Evolutionary conservation across 202 grass and related monocot genomes (phyloP).

Genomic region (Zizania palustris): DNA sequence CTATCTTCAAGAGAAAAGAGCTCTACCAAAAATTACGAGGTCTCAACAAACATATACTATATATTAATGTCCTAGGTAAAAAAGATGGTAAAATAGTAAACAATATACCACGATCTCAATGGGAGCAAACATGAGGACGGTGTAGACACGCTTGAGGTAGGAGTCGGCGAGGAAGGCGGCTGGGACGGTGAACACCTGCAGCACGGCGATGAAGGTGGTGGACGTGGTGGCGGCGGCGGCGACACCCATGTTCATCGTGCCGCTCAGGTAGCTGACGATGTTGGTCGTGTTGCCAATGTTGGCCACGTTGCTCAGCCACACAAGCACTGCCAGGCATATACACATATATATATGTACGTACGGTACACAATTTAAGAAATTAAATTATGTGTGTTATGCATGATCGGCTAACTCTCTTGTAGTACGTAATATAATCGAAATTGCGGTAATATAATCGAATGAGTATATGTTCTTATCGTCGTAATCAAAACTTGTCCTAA

Average conservation of each 20-base stretch:
- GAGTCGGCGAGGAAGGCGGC: constrained; percentile 64
- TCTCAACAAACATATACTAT: too few species aligned
- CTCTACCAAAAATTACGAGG: too few species aligned
- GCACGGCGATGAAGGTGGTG: constrained; percentile 39
- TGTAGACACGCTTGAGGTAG: constrained; percentile 57
- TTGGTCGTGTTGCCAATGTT: constrained; percentile 49
- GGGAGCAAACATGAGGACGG: constrained; percentile 52
- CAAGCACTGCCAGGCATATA: constrained; percentile 21
- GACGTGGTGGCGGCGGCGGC: constrained; percentile 34
- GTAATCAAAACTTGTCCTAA: too few species aligned
- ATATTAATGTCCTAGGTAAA: background rate
- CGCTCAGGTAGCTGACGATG: constrained; percentile 47
- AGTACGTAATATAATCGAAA: too few species aligned
- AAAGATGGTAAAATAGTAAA: background rate
- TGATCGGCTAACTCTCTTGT: too few species aligned
- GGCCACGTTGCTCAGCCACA: constrained; percentile 36
- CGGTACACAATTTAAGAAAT: too few species aligned
- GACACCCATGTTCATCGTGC: constrained; percentile 54
- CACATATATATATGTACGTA: background rate
- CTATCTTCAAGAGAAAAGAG: too few species aligned
- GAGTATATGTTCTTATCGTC: too few species aligned
- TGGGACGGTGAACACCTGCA: constrained; percentile 47
- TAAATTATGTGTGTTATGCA: too few species aligned
- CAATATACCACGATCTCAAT: constrained; percentile 52
- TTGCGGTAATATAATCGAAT: too few species aligned